These are phyloP conservation scores for Penicillium bialowiezense DNA, from an alignment of 495 filamentous ascomycete species.

Conservation along the genomic window DNA sequence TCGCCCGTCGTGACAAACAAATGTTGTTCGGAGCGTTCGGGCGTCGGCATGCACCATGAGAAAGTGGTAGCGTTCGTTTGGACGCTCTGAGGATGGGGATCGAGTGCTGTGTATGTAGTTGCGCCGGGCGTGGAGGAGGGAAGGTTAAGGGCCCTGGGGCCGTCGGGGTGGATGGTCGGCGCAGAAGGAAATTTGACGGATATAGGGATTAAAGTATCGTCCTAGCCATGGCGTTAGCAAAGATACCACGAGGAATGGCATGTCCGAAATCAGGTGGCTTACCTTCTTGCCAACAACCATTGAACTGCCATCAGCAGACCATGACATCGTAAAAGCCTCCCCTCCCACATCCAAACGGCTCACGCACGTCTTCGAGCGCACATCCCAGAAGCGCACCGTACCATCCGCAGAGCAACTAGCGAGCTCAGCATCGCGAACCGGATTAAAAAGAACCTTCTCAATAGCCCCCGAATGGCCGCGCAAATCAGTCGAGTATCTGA, in stretches of 20 bases:
- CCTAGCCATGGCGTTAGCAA: slow-evolving; percentile 40
- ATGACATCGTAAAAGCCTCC: slow-evolving; percentile 78
- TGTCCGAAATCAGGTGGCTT: too few species aligned
- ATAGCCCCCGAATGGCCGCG: slow-evolving; percentile 74
- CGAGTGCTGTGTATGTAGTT: slow-evolving; percentile 45
- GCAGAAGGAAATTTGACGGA: slow-evolving; percentile 45
- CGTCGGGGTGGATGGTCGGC: slow-evolving; percentile 27
- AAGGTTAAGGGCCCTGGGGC: slow-evolving; percentile 7
- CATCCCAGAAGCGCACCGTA: slow-evolving; percentile 89
- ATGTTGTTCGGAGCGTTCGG: slow-evolving; percentile 36
- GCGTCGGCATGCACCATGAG: slow-evolving; percentile 56
- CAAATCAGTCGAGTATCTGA: slow-evolving; percentile 80
- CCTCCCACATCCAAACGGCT: slow-evolving; percentile 80
- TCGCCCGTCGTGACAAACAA: slow-evolving; percentile 81
- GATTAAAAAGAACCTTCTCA: slow-evolving; percentile 89
- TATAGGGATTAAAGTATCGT: slow-evolving; percentile 68
- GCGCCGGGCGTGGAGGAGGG: slow-evolving; percentile 14
- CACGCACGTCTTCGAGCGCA: slow-evolving; percentile 73
- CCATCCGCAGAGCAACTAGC: slow-evolving; percentile 85
- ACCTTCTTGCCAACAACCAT: slow-evolving; percentile 87
- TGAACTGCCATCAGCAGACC: slow-evolving; percentile 81
- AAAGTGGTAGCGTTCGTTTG: slow-evolving; percentile 85
- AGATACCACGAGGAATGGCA: too few species aligned
- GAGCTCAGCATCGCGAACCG: slow-evolving; percentile 80
- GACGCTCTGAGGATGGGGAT: slow-evolving; percentile 64